Evolutionary conservation across 2,329 filamentous ascomycete species (phyloP), one percentile per base, ranked within the genome.

Genomic region (Beauveria caledonica): DNA sequence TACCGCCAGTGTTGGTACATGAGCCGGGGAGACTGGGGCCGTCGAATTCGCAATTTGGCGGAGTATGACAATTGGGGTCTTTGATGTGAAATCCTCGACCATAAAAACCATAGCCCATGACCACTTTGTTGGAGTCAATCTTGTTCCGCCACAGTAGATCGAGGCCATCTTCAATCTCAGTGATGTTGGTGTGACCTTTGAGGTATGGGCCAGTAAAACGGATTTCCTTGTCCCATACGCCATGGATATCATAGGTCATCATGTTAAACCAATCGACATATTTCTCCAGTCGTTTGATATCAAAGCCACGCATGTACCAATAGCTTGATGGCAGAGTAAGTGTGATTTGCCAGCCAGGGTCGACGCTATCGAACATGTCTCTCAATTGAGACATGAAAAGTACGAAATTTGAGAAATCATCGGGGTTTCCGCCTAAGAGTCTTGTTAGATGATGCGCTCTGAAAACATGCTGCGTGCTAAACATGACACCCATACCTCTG

Each of bases 181-280:
- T 72, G 4, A 75, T 57, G 60, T 78, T 74, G 0, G 76, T 76
- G 57, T 78, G 76, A 1, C 67, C 64, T 19, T 68, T 64, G n/a
- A 76, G 64, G 13, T 65, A 64, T 1, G 65, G 46, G 1, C 72
- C 72, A 11, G 64, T 66, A 25, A 25, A 71, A 62, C 60, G 42
- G 56, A 65, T 66, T 2, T 55, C 21, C 9, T 52, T 11, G 58
- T 76, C 73, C 71, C 73, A 76, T 3, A 65, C 56, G 0, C 74
- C 75, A 58, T 77, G 75, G 0, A 79, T 61, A 61, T 80, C 76
- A 62, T 79, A 79, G 0, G 70, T 69, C 70, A 80, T 76, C n/a
- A 80, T 42, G 60, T 77, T 80, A 63, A 77, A 72, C 63, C 68
- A 78, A 60, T 78, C 72, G 5, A 76, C 68, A 13, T 64, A 54